Evolutionary conservation across 169 alveolate species (phyloP).

Genomic region (Neospora caninum): DNA sequence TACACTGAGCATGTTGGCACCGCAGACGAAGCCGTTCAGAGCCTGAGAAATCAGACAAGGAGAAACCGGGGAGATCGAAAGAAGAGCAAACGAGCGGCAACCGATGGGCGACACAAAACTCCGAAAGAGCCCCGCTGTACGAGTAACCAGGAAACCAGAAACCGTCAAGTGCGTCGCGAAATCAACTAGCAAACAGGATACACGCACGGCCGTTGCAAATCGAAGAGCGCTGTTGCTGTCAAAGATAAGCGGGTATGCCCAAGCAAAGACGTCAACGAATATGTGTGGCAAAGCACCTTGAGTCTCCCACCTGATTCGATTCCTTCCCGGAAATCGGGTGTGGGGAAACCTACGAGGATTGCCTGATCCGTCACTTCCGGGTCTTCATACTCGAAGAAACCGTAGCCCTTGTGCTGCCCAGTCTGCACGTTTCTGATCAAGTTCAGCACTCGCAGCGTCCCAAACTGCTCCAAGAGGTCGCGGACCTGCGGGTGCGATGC

Average conservation of each 20-base stretch:
- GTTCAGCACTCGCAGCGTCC: slow-evolving; percentile 79
- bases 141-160: too few species aligned
- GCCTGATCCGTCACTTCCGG: slow-evolving; percentile 84
- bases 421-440: slow-evolving; percentile 83
- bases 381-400: slow-evolving; percentile 88
- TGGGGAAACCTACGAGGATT: slow-evolving; percentile 71
- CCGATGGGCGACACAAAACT: too few species aligned
- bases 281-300: background rate
- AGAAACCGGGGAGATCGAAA: background rate
- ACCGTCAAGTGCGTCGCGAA: too few species aligned
- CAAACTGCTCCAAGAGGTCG: slow-evolving; percentile 82
- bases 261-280: background rate
- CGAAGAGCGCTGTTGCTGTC: too few species aligned
- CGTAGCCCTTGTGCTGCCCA: slow-evolving; percentile 86
- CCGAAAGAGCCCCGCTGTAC: too few species aligned
- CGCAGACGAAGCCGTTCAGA: slow-evolving; percentile 70
- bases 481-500: slow-evolving; percentile 56
- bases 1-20: slow-evolving; percentile 64
- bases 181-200: too few species aligned
- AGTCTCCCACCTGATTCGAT: too few species aligned
- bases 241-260: too few species aligned
- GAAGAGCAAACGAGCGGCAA: background rate
- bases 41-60: slow-evolving; percentile 33
- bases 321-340: too few species aligned
- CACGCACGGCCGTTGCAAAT: too few species aligned